Base-by-base conservation (phyloP, 2,329 filamentous ascomycete species). In the Hymenotorrendiella dingleyae region DNA sequence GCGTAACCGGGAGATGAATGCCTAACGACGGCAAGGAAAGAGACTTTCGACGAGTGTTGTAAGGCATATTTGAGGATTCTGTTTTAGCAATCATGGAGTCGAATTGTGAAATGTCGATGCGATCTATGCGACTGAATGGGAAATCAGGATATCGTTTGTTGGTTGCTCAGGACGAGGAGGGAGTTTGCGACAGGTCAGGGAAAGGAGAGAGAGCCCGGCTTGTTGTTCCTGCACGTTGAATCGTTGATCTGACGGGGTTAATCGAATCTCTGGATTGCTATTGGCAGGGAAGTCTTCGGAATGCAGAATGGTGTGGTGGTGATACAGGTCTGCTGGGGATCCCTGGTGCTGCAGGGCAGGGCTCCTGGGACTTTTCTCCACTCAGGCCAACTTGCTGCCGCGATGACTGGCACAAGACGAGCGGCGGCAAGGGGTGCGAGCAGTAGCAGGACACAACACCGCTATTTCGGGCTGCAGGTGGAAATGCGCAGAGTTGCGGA, bases 41-140 rank as follows among this genome's bases (percentile, higher is more conserved):
- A 62, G 89, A 95, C 73, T 97, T 97, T 67, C 90, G 84, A 68
- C 91, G 86, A 55, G 91, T 97, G 68, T 96, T 95, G 75, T 96
- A 96, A 62, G 84, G 85, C 88, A 95, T 95, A n/a, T 20, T 53
- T 26, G 45, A 27, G 27, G 46, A 10, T 45, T 46, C 46, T 10
- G 26, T 29, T 33, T 42, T 21, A 17, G 47, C 33, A 40, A 37
- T 47, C 48, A 54, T 54, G 38, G n/a, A 23, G 28, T 22, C 21
- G 6, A 17, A 27, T 35, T 30, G 27, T 28, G 22, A 27, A 10
- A 26, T 35, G 34, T 24, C 26, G 41, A 19, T 28, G 44, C 22
- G 40, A 46, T 45, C 41, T 45, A 42, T 44, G 45, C 45, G 45
- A 45, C 37, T 20, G 35, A 20, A 43, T n/a, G 40, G 19, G 16